These are phyloP conservation scores for Hymenotorrendiella dingleyae DNA, from an alignment of 2,329 filamentous ascomycete species.

Conservation along the genomic window DNA sequence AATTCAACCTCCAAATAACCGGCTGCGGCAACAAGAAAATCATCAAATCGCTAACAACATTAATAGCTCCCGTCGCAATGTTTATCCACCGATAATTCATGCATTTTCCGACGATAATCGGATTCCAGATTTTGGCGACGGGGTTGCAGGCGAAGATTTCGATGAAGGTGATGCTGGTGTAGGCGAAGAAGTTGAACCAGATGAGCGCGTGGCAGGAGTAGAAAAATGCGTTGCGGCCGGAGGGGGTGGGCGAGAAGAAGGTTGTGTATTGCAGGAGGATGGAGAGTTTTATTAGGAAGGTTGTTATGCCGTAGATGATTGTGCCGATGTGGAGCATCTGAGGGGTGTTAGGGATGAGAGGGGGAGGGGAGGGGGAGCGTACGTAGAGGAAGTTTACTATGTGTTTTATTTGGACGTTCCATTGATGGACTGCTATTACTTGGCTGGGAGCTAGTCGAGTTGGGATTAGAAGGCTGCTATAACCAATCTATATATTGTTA, in stretches of 20 bases:
- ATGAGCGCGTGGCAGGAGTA: constrained; percentile 1
- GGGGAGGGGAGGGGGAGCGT: too few relatives aligned
- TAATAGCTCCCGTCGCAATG: background rate
- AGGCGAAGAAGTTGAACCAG: background rate
- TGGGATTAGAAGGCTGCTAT: too few relatives aligned
- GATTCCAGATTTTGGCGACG: constrained; percentile 1
- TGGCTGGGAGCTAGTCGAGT: too few relatives aligned
- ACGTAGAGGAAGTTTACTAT: too few relatives aligned
- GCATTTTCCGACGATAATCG: background rate
- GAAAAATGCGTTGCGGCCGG: background rate
- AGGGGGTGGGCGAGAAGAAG: background rate
- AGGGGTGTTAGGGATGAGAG: too few relatives aligned
- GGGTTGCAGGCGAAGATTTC: constrained; percentile 2
- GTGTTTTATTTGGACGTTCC: too few relatives aligned
- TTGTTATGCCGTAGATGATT: background rate
- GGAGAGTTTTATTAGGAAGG: background rate
- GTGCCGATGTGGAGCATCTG: background rate
- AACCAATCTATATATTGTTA: too few relatives aligned
- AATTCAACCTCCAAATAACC: constrained; percentile 1
- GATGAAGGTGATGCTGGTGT: background rate
- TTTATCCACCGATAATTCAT: background rate
- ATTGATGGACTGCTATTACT: too few relatives aligned
- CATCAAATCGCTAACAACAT: constrained; percentile 1
- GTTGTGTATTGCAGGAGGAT: constrained; percentile 1
- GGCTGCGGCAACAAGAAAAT: constrained; percentile 1